These are phyloP conservation scores for Eremothecium sinecaudum DNA, from an alignment of 1,139 yeast genomes.

Conservation along the genomic window DNA sequence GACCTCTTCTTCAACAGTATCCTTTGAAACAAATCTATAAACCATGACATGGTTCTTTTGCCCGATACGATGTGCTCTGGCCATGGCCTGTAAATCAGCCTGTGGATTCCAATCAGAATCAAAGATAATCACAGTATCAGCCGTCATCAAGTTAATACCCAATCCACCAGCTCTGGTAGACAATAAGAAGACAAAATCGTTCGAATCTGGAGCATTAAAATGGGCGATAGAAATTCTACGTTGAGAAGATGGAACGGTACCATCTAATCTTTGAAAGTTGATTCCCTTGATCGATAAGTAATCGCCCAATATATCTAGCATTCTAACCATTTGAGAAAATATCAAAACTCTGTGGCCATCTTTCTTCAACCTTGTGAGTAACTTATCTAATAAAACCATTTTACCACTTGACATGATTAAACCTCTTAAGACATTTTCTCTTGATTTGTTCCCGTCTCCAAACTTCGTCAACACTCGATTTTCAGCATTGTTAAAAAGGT, in stretches of 20 bases:
- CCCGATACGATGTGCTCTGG: constrained; percentile 98
- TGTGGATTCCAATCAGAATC: constrained; percentile 99
- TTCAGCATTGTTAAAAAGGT: constrained; percentile 89
- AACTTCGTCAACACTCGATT: constrained; percentile 61
- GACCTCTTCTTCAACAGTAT: constrained; percentile 95
- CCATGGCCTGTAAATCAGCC: constrained; percentile 98
- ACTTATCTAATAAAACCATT: constrained; percentile 89
- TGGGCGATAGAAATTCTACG: constrained; percentile 94
- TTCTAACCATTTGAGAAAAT: constrained; percentile 94
- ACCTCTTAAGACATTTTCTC: constrained; percentile 80
- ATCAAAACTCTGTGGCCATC: constrained; percentile 95
- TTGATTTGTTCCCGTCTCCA: constrained; percentile 47
- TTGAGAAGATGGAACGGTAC: constrained; percentile 91
- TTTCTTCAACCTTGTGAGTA: constrained; percentile 69
- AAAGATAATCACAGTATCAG: constrained; percentile 93
- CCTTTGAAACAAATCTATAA: constrained; percentile 91
- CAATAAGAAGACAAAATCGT: constrained; percentile 81
- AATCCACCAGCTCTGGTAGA: constrained; percentile 98
- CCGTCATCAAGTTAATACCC: constrained; percentile 97
- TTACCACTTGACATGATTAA: constrained; percentile 96
- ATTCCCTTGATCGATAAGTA: constrained; percentile 84
- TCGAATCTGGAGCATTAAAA: constrained; percentile 87
- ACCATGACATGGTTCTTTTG: constrained; percentile 97
- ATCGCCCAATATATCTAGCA: constrained; percentile 91
- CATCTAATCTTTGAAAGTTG: constrained; percentile 87